Base-by-base conservation (phyloP, 2,329 filamentous ascomycete species). In the Ceratocystis ficicola region DNA sequence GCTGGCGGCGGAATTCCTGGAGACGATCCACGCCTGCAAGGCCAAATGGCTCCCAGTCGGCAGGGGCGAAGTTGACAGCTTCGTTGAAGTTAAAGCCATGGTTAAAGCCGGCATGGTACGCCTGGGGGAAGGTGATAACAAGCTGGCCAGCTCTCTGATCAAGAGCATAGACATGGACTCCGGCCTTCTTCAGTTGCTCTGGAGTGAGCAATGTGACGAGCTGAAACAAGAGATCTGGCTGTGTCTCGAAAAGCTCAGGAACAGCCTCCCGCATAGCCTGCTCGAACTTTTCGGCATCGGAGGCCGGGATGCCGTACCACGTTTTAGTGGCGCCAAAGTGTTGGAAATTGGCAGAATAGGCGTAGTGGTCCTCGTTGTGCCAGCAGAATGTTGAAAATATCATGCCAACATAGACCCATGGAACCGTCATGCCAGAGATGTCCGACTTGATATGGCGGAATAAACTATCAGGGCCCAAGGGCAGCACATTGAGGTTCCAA, bases 31-130 rank as follows among this genome's bases (percentile, higher is more conserved):
- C 92, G 0, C 94, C 92, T 32, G 86, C 82, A 65, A 93, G 86
- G 1, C 94, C 94, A 73, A 86, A 95, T 0, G 91, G 90, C 72
- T 99, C 94, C 94, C 94, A 99, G 71, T 99, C 94, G 32, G 80
- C 81, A 0, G 94, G 94, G 0, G 94, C 94, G 76, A 99, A 99
- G 73, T 99, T 99, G 70, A 99, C 94, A 4, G 94, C 94, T 74
- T 99, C 94, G 71, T 99, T 99, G 76, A 96, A 95, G 73, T 99
- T 99, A 79, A 99, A 99, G 0, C 89, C 94, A 71, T 99, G 94
- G 72, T 99, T 99, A 77, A 99, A 99, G 0, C 94, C 94, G 5
- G 94, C 93, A 73, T 99, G 94, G 71, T 97, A 99, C 0, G 94
- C 94, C 73, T 96, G 89, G 0, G 94, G 94, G 71, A 96, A 99